Conservation (phyloP, 108 stramenopile genomes). For the Cyclotella atomus region DNA sequence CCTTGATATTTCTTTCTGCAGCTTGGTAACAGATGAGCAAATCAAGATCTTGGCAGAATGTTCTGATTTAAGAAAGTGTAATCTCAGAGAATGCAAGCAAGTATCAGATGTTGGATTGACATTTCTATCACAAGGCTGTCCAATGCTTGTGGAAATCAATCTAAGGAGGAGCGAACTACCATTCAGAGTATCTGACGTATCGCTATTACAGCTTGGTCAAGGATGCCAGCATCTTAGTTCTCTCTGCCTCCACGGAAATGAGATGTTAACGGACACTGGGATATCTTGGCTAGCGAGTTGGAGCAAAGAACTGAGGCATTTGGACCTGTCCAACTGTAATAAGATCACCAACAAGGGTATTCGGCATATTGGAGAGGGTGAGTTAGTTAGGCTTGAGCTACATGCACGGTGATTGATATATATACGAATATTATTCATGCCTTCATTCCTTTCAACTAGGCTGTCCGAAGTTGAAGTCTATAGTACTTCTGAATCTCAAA, state of each 20-base stretch:
- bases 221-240: constrained; percentile 32
- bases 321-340: constrained; percentile 51
- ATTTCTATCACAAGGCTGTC: constrained; percentile 47
- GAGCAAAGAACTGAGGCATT: constrained; percentile 40
- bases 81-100: constrained; percentile 52
- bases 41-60: constrained; percentile 41
- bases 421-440: neutral
- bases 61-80: constrained; percentile 27
- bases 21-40: constrained; percentile 46
- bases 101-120: constrained; percentile 52
- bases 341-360: constrained; percentile 61
- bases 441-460: constrained; percentile 16
- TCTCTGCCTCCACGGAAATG: constrained; percentile 52
- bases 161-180: constrained; percentile 49
- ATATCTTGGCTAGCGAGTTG: constrained; percentile 56
- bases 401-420: constrained; percentile 2
- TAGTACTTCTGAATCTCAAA: constrained; percentile 49
- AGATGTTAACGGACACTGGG: constrained; percentile 57
- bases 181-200: constrained; percentile 59
- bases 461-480: constrained; percentile 38
- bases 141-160: constrained; percentile 38
- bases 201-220: constrained; percentile 50
- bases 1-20: constrained; percentile 52
- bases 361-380: constrained; percentile 48
- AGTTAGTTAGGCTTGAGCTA: too few species aligned